These are phyloP conservation scores for Coniella vitis DNA, from an alignment of 2,329 filamentous ascomycete species.

Conservation along the genomic window DNA sequence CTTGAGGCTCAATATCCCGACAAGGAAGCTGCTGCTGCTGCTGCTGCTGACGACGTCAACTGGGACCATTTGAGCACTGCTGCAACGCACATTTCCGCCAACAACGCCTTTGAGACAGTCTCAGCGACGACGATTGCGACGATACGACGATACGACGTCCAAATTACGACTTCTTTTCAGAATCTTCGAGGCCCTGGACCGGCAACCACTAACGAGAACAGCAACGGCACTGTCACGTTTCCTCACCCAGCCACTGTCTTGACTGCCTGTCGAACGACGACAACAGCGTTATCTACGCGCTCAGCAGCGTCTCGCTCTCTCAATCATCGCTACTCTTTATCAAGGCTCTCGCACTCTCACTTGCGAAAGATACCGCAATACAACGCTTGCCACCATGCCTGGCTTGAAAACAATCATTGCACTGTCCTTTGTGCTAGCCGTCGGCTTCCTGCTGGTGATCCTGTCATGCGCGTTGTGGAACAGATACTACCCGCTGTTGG, in stretches of 20 bases:
- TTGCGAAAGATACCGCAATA: conserved; percentile 1
- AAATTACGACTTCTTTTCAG: too few species aligned
- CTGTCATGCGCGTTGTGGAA: conserved; percentile 93
- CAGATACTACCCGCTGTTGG: conserved; percentile 89
- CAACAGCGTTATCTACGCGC: neutral
- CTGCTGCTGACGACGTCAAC: conserved; percentile 16
- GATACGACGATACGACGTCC: neutral
- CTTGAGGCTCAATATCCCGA: neutral
- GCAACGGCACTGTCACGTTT: too few species aligned
- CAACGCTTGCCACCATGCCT: conserved; percentile 40
- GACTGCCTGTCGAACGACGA: neutral
- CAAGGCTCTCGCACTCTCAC: neutral
- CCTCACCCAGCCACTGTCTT: neutral
- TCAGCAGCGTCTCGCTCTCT: neutral
- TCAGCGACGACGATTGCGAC: conserved; percentile 1
- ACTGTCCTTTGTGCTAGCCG: conserved; percentile 96
- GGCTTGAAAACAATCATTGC: conserved; percentile 99
- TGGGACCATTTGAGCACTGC: neutral
- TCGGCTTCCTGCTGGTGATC: conserved; percentile 98
- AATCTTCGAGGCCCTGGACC: too few species aligned
- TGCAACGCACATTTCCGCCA: too few species aligned
- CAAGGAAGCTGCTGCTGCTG: neutral
- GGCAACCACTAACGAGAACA: too few species aligned
- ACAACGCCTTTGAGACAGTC: neutral
- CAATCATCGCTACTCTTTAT: too few species aligned